Base-by-base conservation (phyloP, 495 filamentous ascomycete genomes). In the Cercophora samala region DNA sequence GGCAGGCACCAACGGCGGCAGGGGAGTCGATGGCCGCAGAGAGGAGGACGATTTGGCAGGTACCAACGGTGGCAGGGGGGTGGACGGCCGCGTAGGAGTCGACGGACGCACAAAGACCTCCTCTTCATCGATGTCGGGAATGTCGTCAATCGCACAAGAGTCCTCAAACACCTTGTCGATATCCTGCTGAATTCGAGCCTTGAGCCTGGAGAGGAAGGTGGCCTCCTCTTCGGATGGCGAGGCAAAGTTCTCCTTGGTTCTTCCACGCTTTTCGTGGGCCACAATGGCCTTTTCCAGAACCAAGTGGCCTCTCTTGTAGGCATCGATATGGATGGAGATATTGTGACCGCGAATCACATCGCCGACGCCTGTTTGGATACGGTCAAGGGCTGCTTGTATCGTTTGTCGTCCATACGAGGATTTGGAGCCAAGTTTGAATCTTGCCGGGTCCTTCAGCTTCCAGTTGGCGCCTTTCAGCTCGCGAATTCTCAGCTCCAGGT, bases 281-380 rank as follows among this genome's bases (percentile, higher is more conserved):
- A 82, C 76, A 8, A 83, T 76, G 5, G 79, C 80, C 66, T 82
- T 82, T 64, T 82, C 77, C 46, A 83, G 60, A 11, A 83, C 69
- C 17, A 81, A 72, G 62, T 83, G 81, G 0, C 80, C 80, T 42
- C 81, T 74, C 63, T 83, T 83, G 62, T 79, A 73, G 8, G 78
- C 80, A 6, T 63, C 77, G 74, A 83, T 73, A 60, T 75, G 75
- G 22, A 82, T 73, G 18, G 75, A 76, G 19, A 79, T 71, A 25
- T 81, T 77, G 63, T 78, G 75, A 26, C 80, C 79, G 59, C 75
- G 78, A 46, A 83, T 75, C 18, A 81, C 76, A 37, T 83, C 80
- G 24, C 76, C 75, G 24, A 82, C 76, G 19, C 80, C 78, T 0
- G 80, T 79, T 61, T 82, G 79, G 15, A 82, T 69, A 52, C 81